phyloP scores from a whole-genome alignment of 1,284 basidiomycete genomes.

The Trametes polyzona region DNA sequence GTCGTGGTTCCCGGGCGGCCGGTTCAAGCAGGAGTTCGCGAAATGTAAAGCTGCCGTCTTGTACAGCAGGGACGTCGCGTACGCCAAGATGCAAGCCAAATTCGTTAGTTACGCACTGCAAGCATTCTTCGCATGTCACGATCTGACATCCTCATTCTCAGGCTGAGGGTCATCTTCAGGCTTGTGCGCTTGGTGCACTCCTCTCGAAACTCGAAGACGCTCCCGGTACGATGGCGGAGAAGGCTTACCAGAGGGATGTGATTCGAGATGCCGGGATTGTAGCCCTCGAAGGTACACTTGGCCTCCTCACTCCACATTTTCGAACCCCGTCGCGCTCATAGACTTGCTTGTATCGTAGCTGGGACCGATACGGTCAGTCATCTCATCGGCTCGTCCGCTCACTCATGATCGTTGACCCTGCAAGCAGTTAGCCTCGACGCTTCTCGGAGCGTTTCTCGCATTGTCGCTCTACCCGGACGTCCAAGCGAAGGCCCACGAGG shows the following conservation, averaged over 20 bases:
- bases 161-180: neutral
- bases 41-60: constrained; percentile 25
- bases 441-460: constrained; percentile 28
- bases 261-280: constrained; percentile 11
- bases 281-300: constrained; percentile 3
- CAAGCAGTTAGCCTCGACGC: neutral
- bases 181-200: neutral
- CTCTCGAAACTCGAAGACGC: neutral
- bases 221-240: neutral
- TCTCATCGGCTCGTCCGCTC: neutral
- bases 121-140: neutral
- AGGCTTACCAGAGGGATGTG: constrained; percentile 2
- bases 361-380: constrained; percentile 1
- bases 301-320: neutral
- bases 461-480: constrained; percentile 42
- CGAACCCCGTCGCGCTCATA: neutral
- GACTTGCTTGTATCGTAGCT: neutral
- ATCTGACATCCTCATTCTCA: neutral
- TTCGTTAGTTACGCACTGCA: neutral
- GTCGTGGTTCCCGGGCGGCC: constrained; percentile 32
- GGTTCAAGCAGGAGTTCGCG: constrained; percentile 26
- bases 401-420: neutral
- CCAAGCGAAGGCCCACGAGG: constrained; percentile 32
- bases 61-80: constrained; percentile 14
- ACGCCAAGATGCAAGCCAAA: neutral